Base-by-base conservation (phyloP, 2,329 filamentous ascomycete genomes). In the Colletotrichum paranaense region DNA sequence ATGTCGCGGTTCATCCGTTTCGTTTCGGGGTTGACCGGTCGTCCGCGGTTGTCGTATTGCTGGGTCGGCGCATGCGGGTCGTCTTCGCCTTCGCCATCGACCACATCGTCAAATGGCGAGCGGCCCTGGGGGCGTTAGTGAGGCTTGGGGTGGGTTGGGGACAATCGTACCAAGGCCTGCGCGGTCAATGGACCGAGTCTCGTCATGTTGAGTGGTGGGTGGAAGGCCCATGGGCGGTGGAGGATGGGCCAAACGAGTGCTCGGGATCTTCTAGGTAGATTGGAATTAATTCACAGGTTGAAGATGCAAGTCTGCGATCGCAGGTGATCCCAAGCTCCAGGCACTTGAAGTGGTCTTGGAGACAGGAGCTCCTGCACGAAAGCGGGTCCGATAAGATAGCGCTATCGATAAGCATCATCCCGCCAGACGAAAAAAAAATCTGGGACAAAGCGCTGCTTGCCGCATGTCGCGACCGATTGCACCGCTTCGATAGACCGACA, bases 81-180 rank as follows among this genome's bases (percentile, higher is more conserved):
- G 1, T 81, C 80, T 38, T 85, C 81, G 5, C 86, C 88, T 49
- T 87, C 83, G 26, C 88, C 88, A 30, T 83, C 81, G 5, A 89
- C 85, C 14, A 89, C 86, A 75, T 89, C 88, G 77, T 91, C 89
- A 75, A 90, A 91, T 12, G 89, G 89, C 24, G 89, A 91, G 28
- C 89, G 86, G 73, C 89, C 89, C 89, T 91, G 28, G 2, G 19
- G 0, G 7, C 5, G 14, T 69, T 55, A 73, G 74, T 8, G 19
- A 59, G 30, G 49, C 67, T 55, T 28, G 53, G 38, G n/a, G 9
- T 16, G 22, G 35, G 42, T 22, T 38, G 49, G 12, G 58, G 16
- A 38, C 22, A 53, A 64, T 86, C 78, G 81, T 35, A 90, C 89
- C 79, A 91, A 79, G 30, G 88, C 89, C 78, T 88, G 85, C 16